Base-by-base conservation (phyloP, 345 rosid genomes). In the Ceriops decandra region DNA sequence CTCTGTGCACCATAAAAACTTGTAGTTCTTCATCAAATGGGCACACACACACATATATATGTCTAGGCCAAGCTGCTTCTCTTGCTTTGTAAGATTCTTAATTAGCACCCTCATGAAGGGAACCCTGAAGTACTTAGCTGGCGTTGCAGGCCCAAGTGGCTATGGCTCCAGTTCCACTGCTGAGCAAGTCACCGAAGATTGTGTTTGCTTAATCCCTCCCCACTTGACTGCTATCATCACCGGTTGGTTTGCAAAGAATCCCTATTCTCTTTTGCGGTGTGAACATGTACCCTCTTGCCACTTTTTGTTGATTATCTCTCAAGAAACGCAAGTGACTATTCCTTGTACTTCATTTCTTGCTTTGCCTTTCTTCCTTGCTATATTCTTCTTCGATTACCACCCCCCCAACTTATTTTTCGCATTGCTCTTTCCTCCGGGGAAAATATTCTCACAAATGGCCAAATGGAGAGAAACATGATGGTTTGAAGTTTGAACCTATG, bases 81-180 rank as follows among this genome's bases (percentile, higher is more conserved):
- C 71, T 73, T 51, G 66, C 24, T 72, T 38, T 73, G 70, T 46
- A 68, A 68, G 57, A 60, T 67, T 62, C 71, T 59, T 47, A 68
- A 71, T 35, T 68, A 59, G 31, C 73, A n/a, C 24, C 51, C 52
- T 57, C 66, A 93, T 93, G 98, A 93, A 91, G 82, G 92, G 80
- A 74, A 82, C 95, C 31, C 66, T 89, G 20, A 85, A 73, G 68
- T 93, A 93, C 81, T 79, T 93, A 22, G 95, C 97, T 52, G 97
- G 97, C 62, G 84, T 88, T 74, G 92, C 95, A 38, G 98, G 97
- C n/a, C 90, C 98, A 17, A 93, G 95, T 68, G 98, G 97, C 49
- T 91, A 80, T 83, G 97, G 98, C 80, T 93, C 98, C 15, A 89
- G 83, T 57, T 81, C 98, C 26, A 91, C 97, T 9, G 97, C 98